These are phyloP conservation scores for Athelia sp. DNA, from an alignment of 1,284 basidiomycete species.

Conservation along the genomic window DNA sequence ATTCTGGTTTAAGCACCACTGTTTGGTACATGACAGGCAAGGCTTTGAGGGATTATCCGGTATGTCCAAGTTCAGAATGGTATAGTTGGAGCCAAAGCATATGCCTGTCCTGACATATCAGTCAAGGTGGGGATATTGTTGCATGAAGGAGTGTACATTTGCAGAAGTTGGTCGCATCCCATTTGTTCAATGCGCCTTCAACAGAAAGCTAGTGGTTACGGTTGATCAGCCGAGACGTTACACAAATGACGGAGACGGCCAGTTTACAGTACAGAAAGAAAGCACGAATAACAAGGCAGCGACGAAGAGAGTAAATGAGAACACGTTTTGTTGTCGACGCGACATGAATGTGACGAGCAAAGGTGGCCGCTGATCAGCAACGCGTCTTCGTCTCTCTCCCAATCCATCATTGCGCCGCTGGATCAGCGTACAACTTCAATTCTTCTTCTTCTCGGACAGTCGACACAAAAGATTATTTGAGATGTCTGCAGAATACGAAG, in stretches of 20 bases:
- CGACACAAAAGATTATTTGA: not conserved
- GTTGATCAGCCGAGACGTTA: not conserved
- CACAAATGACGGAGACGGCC: not conserved
- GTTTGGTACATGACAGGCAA: conserved; percentile 88
- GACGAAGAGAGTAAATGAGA: conserved; percentile 14
- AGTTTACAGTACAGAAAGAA: conserved; percentile 2
- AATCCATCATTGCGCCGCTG: no score
- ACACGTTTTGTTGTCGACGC: conserved; percentile 10
- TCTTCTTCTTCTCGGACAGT: not conserved
- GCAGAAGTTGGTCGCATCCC: conserved; percentile 81
- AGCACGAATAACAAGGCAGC: conserved; percentile 14
- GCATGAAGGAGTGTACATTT: conserved; percentile 52
- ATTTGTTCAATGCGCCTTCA: conserved; percentile 54
- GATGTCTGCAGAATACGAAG: conserved; percentile 83
- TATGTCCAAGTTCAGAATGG: conserved; percentile 77
- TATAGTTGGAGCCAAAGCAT: conserved; percentile 85
- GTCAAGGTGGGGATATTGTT: conserved; percentile 4
- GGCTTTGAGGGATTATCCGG: conserved; percentile 85
- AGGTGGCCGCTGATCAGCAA: not conserved
- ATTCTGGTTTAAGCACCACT: conserved; percentile 94
- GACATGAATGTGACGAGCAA: not conserved
- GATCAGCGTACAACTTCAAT: not conserved
- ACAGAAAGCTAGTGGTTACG: conserved; percentile 40
- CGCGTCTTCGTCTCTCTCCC: no score
- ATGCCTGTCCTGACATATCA: conserved; percentile 54